Evolutionary conservation across 163 green algal species (phyloP).

Genomic region (Scenedesmus sp.): DNA sequence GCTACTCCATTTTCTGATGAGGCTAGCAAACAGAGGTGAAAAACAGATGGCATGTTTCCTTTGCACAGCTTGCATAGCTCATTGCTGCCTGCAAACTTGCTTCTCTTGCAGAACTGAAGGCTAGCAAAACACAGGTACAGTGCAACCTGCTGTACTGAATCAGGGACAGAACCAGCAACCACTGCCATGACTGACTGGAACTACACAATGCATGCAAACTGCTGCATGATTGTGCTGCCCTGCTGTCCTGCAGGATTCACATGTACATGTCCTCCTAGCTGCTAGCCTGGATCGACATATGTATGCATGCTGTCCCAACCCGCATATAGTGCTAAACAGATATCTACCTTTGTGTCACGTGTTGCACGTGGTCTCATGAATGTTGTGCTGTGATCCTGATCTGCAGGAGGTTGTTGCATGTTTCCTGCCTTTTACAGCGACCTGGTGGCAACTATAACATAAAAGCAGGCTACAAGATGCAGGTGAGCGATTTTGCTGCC

Average conservation of each 20-base stretch:
- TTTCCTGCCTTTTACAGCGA: background rate
- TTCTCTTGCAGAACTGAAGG: background rate
- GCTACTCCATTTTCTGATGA: background rate
- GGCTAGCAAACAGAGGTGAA: background rate
- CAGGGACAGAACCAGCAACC: too few relatives aligned
- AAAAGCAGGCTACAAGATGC: background rate
- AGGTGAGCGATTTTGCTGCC: background rate
- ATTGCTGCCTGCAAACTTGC: background rate
- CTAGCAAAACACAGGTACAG: too few relatives aligned
- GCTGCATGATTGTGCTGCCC: too few relatives aligned
- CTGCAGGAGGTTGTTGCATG: slow-evolving; percentile 7
- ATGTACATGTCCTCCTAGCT: too few relatives aligned
- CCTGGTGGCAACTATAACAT: background rate
- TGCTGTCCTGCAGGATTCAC: too few relatives aligned
- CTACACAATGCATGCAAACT: too few relatives aligned
- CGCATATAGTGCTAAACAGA: too few relatives aligned
- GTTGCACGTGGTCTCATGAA: background rate
- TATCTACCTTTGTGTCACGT: too few relatives aligned
- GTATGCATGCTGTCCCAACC: too few relatives aligned
- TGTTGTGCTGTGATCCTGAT: background rate
- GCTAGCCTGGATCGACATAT: too few relatives aligned
- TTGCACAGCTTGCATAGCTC: background rate
- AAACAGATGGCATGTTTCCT: background rate
- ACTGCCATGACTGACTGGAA: too few relatives aligned
- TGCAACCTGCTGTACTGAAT: too few relatives aligned